A percentile compares a stretch with the other conserved stretches of the same genome.
phyloP scores from a whole-genome alignment of 306 rosid species.

The Acmispon strigosus region DNA sequence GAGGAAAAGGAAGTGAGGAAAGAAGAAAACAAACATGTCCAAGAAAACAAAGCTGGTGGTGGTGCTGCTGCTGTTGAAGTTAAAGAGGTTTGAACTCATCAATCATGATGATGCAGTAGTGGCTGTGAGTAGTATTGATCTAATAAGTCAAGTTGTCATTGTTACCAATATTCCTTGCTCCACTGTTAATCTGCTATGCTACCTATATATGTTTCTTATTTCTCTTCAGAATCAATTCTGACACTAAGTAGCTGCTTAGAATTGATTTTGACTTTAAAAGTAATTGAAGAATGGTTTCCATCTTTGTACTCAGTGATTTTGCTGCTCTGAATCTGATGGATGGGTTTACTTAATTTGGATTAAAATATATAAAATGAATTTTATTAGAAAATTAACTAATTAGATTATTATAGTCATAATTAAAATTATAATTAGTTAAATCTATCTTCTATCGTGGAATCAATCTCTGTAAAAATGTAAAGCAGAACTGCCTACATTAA shows the following conservation, averaged over 20 bases:
- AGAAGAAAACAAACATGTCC: slow-evolving; percentile 16
- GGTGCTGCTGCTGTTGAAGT: neutral
- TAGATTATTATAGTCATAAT: neutral
- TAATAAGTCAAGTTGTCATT: neutral
- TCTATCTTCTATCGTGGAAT: too few relatives aligned
- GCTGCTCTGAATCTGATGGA: neutral
- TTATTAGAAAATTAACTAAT: neutral
- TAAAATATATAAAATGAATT: neutral
- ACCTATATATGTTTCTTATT: too few relatives aligned
- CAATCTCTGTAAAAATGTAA: too few relatives aligned
- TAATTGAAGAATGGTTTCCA: too few relatives aligned
- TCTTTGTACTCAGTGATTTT: neutral
- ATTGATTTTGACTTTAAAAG: too few relatives aligned
- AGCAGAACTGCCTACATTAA: too few relatives aligned
- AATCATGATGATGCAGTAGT: neutral
- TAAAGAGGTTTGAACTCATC: slow-evolving; percentile 32
- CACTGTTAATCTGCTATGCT: too few relatives aligned
- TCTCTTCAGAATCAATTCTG: too few relatives aligned
- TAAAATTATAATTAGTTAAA: too few relatives aligned
- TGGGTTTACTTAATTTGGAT: neutral
- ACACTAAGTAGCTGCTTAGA: too few relatives aligned
- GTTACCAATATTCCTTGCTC: too few relatives aligned
- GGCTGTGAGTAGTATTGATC: neutral
- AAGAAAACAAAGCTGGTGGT: slow-evolving; percentile 29
- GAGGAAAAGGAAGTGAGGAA: slow-evolving; percentile 37